Percentiles rank a stretch among this genome's conserved stretches.
Conservation (phyloP, 2,329 filamentous ascomycete genomes). For the Helotiales sp. region DNA sequence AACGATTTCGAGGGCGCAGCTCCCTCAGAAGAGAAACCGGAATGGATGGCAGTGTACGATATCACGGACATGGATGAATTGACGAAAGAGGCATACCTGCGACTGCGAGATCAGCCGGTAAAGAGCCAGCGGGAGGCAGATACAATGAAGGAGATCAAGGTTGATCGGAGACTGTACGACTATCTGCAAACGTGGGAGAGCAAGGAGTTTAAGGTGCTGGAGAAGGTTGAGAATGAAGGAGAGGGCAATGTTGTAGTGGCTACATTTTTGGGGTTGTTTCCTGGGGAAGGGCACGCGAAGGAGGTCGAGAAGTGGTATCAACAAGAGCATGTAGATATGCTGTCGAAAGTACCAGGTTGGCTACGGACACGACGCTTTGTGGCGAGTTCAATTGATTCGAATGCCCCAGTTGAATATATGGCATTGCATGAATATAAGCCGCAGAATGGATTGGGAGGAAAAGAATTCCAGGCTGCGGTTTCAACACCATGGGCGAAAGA, state of each 20-base stretch:
- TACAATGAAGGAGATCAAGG: slow-evolving; percentile 68
- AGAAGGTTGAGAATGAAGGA: slow-evolving; percentile 63
- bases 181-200: slow-evolving; percentile 61
- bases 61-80: slow-evolving; percentile 75
- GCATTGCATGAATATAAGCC: slow-evolving; percentile 75
- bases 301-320: slow-evolving; percentile 72
- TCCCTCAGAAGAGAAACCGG: slow-evolving; percentile 53
- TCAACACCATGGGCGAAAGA: slow-evolving; percentile 65
- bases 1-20: slow-evolving; percentile 55
- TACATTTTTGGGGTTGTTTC: slow-evolving; percentile 61
- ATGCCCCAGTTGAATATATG: slow-evolving; percentile 62
- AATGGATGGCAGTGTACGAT: slow-evolving; percentile 83
- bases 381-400: slow-evolving; percentile 66
- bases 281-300: slow-evolving; percentile 56
- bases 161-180: slow-evolving; percentile 75
- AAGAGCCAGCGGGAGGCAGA: slow-evolving; percentile 64
- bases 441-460: slow-evolving; percentile 68
- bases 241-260: slow-evolving; percentile 66
- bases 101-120: slow-evolving; percentile 60
- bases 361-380: slow-evolving; percentile 72
- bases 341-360: slow-evolving; percentile 80
- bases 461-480: slow-evolving; percentile 66
- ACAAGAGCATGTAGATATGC: slow-evolving; percentile 74
- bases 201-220: slow-evolving; percentile 62
- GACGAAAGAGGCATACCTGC: slow-evolving; percentile 71